phyloP scores from a whole-genome alignment of 768 basidiomycete species.

The Podaxis rugospora region DNA sequence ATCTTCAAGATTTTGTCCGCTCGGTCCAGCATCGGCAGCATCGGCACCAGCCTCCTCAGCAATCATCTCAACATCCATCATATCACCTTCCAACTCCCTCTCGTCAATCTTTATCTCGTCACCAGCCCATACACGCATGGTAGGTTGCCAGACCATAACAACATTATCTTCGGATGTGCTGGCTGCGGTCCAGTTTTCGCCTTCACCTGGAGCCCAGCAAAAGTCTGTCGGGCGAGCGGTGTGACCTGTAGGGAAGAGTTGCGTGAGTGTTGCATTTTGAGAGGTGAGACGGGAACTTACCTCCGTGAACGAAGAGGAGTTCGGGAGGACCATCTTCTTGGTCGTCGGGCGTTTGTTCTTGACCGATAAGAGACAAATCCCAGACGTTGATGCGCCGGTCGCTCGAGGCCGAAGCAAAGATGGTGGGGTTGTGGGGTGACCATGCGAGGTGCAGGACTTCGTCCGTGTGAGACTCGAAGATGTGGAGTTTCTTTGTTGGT shows the following conservation, averaged over 20 bases:
- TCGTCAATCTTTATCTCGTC: conserved; percentile 83
- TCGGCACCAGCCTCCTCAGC: conserved; percentile 14
- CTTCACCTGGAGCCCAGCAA: conserved; percentile 85
- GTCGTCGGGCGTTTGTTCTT: conserved; percentile 97
- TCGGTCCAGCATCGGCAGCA: not conserved
- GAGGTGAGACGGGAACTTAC: conserved; percentile 28
- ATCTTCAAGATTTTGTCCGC: conserved; percentile 11
- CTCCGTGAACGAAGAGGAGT: conserved; percentile 93
- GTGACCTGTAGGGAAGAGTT: conserved; percentile 51
- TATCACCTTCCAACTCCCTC: conserved; percentile 77
- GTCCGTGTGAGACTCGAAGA: conserved; percentile 90
- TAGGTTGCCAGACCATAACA: conserved; percentile 96
- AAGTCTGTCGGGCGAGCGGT: conserved; percentile 91
- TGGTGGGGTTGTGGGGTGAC: conserved; percentile 89
- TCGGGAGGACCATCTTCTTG: conserved; percentile 98
- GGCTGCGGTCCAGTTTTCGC: conserved; percentile 80
- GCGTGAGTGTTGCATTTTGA: no score
- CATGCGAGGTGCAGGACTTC: conserved; percentile 93
- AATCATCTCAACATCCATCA: conserved; percentile 67
- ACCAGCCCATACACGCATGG: conserved; percentile 89
- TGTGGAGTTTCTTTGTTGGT: conserved; percentile 74
- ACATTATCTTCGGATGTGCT: conserved; percentile 97
- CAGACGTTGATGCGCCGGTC: conserved; percentile 93
- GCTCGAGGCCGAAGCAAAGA: conserved; percentile 93
- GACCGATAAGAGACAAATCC: conserved; percentile 89